A percentile compares a stretch with the other conserved stretches of the same genome.
These are phyloP conservation scores for Quillaja saponaria DNA, from an alignment of 306 rosid species.

Conservation along the genomic window DNA sequence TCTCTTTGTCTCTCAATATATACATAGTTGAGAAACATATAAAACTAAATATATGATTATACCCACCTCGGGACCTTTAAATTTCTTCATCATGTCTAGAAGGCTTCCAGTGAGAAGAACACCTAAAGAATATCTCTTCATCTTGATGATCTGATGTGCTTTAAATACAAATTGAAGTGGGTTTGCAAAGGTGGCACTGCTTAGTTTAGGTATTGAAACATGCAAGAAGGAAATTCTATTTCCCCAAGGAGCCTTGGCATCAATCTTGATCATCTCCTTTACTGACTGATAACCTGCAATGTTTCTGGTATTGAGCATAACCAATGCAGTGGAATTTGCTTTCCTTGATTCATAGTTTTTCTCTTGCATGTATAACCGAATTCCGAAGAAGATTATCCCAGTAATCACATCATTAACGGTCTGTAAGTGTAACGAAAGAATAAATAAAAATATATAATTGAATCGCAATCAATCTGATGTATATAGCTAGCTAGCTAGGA, in stretches of 20 bases:
- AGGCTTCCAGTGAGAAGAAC: slow-evolving; percentile 35
- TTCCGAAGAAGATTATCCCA: slow-evolving; percentile 46
- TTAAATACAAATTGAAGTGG: slow-evolving; percentile 43
- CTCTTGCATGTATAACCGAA: slow-evolving; percentile 52
- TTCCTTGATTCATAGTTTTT: slow-evolving; percentile 28
- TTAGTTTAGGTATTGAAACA: slow-evolving; percentile 42
- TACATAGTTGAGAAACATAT: too few relatives aligned
- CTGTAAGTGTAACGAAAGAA: slow-evolving; percentile 2
- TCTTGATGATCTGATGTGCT: slow-evolving; percentile 36
- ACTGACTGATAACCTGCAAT: slow-evolving; percentile 41
- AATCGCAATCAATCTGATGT: not conserved
- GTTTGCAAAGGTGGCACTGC: slow-evolving; percentile 23
- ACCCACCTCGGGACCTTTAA: slow-evolving; percentile 54
- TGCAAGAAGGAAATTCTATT: slow-evolving; percentile 48
- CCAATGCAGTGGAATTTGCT: slow-evolving; percentile 40
- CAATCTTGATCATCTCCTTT: slow-evolving; percentile 46
- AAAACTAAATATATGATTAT: not conserved
- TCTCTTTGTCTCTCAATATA: not conserved
- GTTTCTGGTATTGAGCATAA: slow-evolving; percentile 41
- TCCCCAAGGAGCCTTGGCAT: slow-evolving; percentile 45
- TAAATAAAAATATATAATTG: not conserved
- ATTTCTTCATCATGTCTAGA: slow-evolving; percentile 30
- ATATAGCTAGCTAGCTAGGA: too few relatives aligned
- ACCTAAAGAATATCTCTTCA: slow-evolving; percentile 37
- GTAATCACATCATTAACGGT: slow-evolving; percentile 50